Conservation (phyloP, 352 stramenopile genomes). For the Phytophthora pinifolia region DNA sequence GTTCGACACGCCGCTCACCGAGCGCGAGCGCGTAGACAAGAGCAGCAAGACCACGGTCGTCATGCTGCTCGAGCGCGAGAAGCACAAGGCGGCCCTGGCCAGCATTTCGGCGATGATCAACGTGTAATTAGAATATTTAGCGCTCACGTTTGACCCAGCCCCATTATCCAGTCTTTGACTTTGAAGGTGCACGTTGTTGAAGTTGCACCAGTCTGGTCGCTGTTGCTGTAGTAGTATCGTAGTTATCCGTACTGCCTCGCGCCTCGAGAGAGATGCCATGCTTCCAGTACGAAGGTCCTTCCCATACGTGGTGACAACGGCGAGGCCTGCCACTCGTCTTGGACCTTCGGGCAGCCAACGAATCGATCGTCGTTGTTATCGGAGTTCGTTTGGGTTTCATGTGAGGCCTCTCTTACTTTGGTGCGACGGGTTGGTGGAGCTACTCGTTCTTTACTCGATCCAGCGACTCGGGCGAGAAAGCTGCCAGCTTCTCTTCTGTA, state of each 20-base stretch:
- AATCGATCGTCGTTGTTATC: not conserved
- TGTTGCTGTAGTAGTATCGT: not conserved
- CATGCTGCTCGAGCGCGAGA: constrained; percentile 75
- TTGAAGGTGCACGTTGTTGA: not conserved
- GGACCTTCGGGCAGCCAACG: not conserved
- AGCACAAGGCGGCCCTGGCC: constrained; percentile 79
- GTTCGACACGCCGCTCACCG: constrained; percentile 69
- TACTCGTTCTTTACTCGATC: constrained; percentile 35
- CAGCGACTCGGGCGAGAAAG: constrained; percentile 52
- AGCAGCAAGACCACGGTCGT: constrained; percentile 70
- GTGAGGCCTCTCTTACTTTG: not conserved
- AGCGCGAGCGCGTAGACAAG: constrained; percentile 61
- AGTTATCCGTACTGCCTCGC: not conserved
- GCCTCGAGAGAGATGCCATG: constrained; percentile 54
- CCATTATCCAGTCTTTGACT: constrained; percentile 62
- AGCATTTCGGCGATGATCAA: constrained; percentile 85
- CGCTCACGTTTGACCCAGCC: constrained; percentile 16
- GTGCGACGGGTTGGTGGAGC: constrained; percentile 4
- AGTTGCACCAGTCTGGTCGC: not conserved
- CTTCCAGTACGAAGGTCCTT: constrained; percentile 49
- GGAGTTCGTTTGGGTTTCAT: constrained; percentile 5
- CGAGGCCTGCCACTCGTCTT: constrained; percentile 30
- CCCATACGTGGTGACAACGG: constrained; percentile 53
- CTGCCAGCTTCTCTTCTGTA: constrained; percentile 58
- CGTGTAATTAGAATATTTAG: constrained; percentile 72